Base-by-base conservation (phyloP, 176 grass and related monocot genomes). In the Hordeum vulgare region DNA sequence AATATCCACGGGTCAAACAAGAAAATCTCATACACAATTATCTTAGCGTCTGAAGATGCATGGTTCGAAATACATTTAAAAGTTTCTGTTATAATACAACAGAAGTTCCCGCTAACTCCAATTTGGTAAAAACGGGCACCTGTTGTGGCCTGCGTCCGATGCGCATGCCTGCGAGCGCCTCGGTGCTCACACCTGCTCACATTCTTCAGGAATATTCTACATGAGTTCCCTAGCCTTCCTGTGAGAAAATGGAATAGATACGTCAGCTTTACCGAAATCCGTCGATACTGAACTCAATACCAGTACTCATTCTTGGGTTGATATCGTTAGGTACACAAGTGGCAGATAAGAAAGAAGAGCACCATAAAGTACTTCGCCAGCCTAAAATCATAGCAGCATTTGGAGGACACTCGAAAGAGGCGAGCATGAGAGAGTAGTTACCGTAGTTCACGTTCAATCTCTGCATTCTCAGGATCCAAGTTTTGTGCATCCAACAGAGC, bases 401-500 rank as follows among this genome's bases (percentile, higher is more conserved):
- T 2, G 31, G 18, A 36, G 36, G 36, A 68, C 2, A 26, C 5
- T 54, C 20, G 20, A 56, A 54, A 28, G 25, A 49, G n/a, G 5
- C 8, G 15, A 65, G 61, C 61, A 33, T 27, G 56, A 75, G 44
- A 57, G 9, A 62, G 3, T 62, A 79, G 36, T 64, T 59, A 84
- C 85, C 68, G 21, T n/a, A 67, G 36, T 75, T 83, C 87, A 68
- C 61, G 49, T 41, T 80, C 41, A 45, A 81, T 74, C 33, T 89
- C 87, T 3, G 18, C 47, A 26, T 75, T 89, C 34, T 24, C 36
- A 8, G 73, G 39, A 76, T 88, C 80, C 34, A 88, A 28, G 25
- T 62, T 82, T 36, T 71, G 54, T 4, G 51, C 81, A 35, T 88
- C 74, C 86, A 74, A 25, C 20, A 88, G 80, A 47, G 87, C 66